phyloP scores from a whole-genome alignment of 495 filamentous ascomycete species.

The Astrothelium macrocarpum region DNA sequence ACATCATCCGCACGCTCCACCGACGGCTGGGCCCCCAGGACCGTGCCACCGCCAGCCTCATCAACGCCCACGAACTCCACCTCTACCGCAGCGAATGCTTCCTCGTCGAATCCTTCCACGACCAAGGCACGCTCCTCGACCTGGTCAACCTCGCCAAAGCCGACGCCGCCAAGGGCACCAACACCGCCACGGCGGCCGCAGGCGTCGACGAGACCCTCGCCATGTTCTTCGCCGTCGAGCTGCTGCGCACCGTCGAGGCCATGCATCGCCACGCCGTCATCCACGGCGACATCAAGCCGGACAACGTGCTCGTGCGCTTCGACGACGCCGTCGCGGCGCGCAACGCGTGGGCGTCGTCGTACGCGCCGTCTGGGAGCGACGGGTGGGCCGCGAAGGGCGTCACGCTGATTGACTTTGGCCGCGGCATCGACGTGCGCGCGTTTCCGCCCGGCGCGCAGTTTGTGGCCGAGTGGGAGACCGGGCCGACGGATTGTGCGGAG shows the following conservation, averaged over 20 bases:
- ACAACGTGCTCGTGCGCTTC: constrained; percentile 87
- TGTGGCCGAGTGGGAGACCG: constrained; percentile 87
- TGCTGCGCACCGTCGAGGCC: constrained; percentile 80
- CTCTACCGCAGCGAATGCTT: constrained; percentile 78
- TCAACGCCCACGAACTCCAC: constrained; percentile 78
- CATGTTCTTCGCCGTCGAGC: constrained; percentile 92
- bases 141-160: constrained; percentile 76
- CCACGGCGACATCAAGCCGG: constrained; percentile 90
- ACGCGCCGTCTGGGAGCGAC: constrained; percentile 56
- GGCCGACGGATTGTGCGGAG: constrained; percentile 78
- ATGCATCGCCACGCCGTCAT: constrained; percentile 71
- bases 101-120: constrained; percentile 75
- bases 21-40: constrained; percentile 54
- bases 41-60: constrained; percentile 63
- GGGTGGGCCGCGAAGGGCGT: constrained; percentile 79
- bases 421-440: constrained; percentile 83
- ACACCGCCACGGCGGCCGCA: constrained; percentile 38
- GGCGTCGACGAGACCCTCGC: constrained; percentile 79
- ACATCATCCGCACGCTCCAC: constrained; percentile 79
- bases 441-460: constrained; percentile 75
- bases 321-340: constrained; percentile 37
- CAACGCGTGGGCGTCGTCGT: constrained; percentile 34
- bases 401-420: constrained; percentile 85
- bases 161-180: constrained; percentile 39
- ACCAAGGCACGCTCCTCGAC: constrained; percentile 86